Evolutionary conservation across 2,329 filamentous ascomycete genomes (phyloP), one percentile per base, ranked within the genome.

Genomic region (Penicillium aurantiogriseum): DNA sequence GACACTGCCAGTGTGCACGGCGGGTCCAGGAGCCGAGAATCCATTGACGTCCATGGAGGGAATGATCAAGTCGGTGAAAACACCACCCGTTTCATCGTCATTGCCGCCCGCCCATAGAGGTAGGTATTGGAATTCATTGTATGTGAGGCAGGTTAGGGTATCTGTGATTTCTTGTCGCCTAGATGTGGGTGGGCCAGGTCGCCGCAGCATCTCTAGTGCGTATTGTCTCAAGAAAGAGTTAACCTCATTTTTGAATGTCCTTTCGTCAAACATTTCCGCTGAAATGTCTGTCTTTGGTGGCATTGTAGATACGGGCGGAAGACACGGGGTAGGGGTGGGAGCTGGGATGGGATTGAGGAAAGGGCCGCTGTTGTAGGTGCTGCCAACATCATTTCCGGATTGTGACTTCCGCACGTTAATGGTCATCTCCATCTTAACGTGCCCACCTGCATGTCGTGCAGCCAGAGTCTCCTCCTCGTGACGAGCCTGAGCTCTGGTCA

Each of bases 91-190:
- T 0, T 74, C 81, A 54, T 84, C 81, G 48, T 83, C 78, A 31
- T 79, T 71, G 1, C 81, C 87, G 4, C 83, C 86, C 0, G 85
- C 86, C 85, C 85, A 89, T 4, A 88, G 74, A 0, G 87, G 86
- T 3, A 89, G 76, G 61, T 81, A 89, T 56, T 82, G 82, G 62
- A 83, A 80, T 71, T 90, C 87, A 2, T 82, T 74, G 4, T 83
- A 78, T 0, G 74, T 72, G 2, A 89, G 76, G 5, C 77, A 79
- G 0, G 86, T 76, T 0, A 87, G 69, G 2, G 70, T 77, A 48
- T 79, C 74, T 11, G 74, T 74, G 0, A 71, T 31, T 4, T 63
- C 57, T 23, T 67, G 63, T 4, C 49, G 51, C 19, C 68, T 56
- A 5, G 5, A 33, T 15, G 48, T 21, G 11, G 33, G 39, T 8